Evolutionary conservation across 1,284 basidiomycete genomes (phyloP), one percentile per base, ranked within the genome.

Genomic region (Wolfiporia cocos): DNA sequence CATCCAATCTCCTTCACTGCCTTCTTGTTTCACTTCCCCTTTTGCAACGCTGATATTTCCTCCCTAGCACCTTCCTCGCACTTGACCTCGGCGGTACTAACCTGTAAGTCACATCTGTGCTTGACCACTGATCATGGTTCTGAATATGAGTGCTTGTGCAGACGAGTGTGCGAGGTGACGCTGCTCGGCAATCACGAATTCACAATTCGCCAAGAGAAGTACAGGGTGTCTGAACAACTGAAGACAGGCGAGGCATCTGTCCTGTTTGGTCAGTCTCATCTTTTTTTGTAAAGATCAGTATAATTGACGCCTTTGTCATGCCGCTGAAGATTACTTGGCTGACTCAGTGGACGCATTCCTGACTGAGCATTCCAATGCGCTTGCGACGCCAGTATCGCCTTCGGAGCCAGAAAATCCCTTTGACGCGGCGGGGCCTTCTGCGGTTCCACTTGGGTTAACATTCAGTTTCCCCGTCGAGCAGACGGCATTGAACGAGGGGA

Each of bases 391-490:
- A 60, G 70, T 49, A 44, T 41, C 39, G 17, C 42, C 41, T n/a
- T 11, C 17, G 3, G 39, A 39, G 6, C 28, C 31, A 37, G 41
- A 33, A 21, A 67, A 45, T 47, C 59, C 46, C 42, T 59, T 41
- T 37, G 54, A 51, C 5, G 5, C 29, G 11, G 3, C 34, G 28
- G 28, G 41, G 12, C 37, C 42, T 4, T 41, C 51, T 12, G 45
- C 45, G 0, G 45, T 98, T 47, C 83, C 89, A 48, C 78, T 97
- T 4, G 93, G 93, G 5, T 75, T 97, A 42, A 97, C 93, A 0
- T 99, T 99, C 65, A 92, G 89, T 35, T 97, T 97, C 71, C 96
- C 95, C 2, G 96, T 98, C 35, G 92, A 97, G 58, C 96, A 99
- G 62, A 92, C 91, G 0, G 93, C 95, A 1, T 74, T 99, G 26